These are phyloP conservation scores for Trametes coccinea DNA, from an alignment of 768 basidiomycete species.

Conservation along the genomic window DNA sequence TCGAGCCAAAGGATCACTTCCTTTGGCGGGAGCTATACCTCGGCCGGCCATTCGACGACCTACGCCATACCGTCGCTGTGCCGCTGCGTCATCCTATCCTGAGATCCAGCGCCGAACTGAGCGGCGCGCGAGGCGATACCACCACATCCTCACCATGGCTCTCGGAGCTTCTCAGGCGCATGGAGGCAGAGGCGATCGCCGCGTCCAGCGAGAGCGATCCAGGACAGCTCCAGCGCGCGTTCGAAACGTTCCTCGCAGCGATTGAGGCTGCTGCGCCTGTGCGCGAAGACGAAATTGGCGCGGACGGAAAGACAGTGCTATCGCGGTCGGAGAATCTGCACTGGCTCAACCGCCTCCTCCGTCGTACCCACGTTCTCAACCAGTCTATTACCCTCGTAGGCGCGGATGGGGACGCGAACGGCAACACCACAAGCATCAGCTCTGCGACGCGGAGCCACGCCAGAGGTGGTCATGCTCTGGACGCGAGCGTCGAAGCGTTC, in stretches of 20 bases:
- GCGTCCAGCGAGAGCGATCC: neutral
- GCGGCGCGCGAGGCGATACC: neutral
- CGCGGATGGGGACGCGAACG: neutral
- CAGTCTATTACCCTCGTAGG: neutral
- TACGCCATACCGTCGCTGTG: conserved; percentile 38
- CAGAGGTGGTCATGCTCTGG: neutral
- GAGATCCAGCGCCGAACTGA: no score
- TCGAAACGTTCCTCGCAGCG: conserved; percentile 42
- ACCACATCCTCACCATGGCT: conserved; percentile 29
- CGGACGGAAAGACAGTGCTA: conserved; percentile 10
- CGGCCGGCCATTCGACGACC: conserved; percentile 61
- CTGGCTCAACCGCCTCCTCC: conserved; percentile 49
- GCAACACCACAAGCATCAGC: neutral
- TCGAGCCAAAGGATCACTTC: conserved; percentile 51
- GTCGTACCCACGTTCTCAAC: conserved; percentile 34
- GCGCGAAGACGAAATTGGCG: conserved; percentile 1
- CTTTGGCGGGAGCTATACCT: conserved; percentile 74
- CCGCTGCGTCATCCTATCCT: neutral
- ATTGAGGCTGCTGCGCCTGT: conserved; percentile 20
- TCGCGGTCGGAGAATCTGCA: conserved; percentile 41
- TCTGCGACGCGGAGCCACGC: neutral
- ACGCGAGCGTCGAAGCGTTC: neutral
- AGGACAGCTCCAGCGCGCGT: conserved; percentile 26
- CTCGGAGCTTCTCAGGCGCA: conserved; percentile 21
- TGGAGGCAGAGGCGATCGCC: conserved; percentile 13